Base-by-base conservation (phyloP, 331 rosid genomes). In the Acacia pycnantha region DNA sequence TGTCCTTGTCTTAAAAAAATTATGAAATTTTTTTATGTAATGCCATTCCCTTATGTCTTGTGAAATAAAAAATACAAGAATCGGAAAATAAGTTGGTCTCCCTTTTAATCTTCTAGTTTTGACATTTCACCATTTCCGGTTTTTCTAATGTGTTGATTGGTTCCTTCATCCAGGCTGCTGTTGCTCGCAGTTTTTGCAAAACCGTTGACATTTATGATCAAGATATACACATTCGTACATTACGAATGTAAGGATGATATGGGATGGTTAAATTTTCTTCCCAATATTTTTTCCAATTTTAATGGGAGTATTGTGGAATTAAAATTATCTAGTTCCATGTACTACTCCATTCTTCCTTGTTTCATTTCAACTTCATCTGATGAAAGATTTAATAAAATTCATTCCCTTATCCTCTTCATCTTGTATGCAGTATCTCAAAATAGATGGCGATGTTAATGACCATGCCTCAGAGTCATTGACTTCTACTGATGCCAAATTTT, bases 191-290 rank as follows among this genome's bases (percentile, higher is more conserved):
- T 88, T 90, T 93, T 56, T 85, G 92, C 86, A 94, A 86, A 86
- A 81, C 94, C 8, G 18, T 93, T 86, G 98, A 94, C 80, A 79
- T 94, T 82, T 94, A 87, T 90, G 98, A 94, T 89, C 97, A 94
- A 79, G 98, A 94, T 75, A 89, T 94, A 67, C 97, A 90, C 79
- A 82, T 93, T 66, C 93, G 89, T 81, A 89, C 93, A 54, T 87
- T 94, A 66, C 82, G 91, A 53, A 89, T 92, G 97, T 94, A 93
- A 93, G 97, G 82, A 70, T 65, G 59, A 37, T 61, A 37, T 73
- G 24, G 41, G 43, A 72, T 78, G 44, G 59, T 79, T 62, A 4
- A 79, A 22, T 80, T 40, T 83, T 56, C 77, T 79, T 80, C 5
- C 37, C 58, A 61, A 11, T 79, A 19, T 56, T 48, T 5, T 33